Conservation (phyloP, 257 asterid genomes). For the Mentha longifolia region DNA sequence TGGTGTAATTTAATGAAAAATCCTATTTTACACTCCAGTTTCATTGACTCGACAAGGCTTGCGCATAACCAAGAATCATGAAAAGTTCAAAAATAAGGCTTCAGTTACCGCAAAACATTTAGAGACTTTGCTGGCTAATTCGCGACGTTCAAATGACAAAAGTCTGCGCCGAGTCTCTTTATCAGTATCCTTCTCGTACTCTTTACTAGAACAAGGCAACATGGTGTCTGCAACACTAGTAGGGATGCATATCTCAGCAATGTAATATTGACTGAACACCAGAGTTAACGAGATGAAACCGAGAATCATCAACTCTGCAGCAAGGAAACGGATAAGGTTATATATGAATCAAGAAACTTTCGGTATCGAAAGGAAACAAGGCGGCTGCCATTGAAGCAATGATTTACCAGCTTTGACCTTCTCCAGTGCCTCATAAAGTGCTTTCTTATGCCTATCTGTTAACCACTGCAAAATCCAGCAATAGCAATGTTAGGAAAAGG, state of each 20-base stretch:
- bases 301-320: constrained; percentile 95
- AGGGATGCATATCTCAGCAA: constrained; percentile 88
- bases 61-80: not conserved
- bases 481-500: constrained; percentile 6
- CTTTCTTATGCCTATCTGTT: constrained; percentile 77
- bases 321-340: constrained; percentile 26
- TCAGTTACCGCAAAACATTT: constrained; percentile 57
- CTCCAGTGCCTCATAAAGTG: constrained; percentile 90
- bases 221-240: constrained; percentile 59
- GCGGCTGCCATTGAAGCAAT: not conserved
- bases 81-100: not conserved
- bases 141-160: constrained; percentile 64
- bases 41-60: no score
- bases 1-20: no score
- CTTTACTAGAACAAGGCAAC: constrained; percentile 64
- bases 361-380: not conserved
- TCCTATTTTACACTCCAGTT: no score
- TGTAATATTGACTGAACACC: constrained; percentile 84
- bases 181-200: constrained; percentile 14
- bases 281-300: constrained; percentile 89
- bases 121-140: constrained; percentile 46
- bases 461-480: constrained; percentile 59
- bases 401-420: constrained; percentile 85
- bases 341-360: constrained; percentile 13
- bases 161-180: constrained; percentile 52